Conservation (phyloP, 164 flowering plant genomes). For the grape (Vitis vinifera) region ASM3070453v1 NC_081821.1:8865501-8866000, state of each 20-base stretch:
- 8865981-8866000: constrained; percentile 84
- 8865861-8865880: constrained; percentile 41
- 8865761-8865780: constrained; percentile 76
- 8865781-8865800: constrained; percentile 62
- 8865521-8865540: constrained; percentile 4
- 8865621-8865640: constrained; percentile 93
- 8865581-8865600: constrained; percentile 49
- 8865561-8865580: not conserved
- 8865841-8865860: constrained; percentile 61
- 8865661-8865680: constrained; percentile 89
- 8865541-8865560: constrained; percentile 28
- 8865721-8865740: constrained; percentile 74
- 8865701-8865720: constrained; percentile 60
- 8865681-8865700: constrained; percentile 55
- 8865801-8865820: constrained; percentile 84
- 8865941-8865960: not conserved
- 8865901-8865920: no score
- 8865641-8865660: constrained; percentile 86
- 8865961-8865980: constrained; percentile 45
- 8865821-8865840: constrained; percentile 63
- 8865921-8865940: no score
- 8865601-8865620: constrained; percentile 79
- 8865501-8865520: no score
- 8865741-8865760: constrained; percentile 70
- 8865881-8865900: not conserved